Base-by-base conservation (phyloP, 495 filamentous ascomycete genomes). In the Thermothielavioides terrestris region DNA sequence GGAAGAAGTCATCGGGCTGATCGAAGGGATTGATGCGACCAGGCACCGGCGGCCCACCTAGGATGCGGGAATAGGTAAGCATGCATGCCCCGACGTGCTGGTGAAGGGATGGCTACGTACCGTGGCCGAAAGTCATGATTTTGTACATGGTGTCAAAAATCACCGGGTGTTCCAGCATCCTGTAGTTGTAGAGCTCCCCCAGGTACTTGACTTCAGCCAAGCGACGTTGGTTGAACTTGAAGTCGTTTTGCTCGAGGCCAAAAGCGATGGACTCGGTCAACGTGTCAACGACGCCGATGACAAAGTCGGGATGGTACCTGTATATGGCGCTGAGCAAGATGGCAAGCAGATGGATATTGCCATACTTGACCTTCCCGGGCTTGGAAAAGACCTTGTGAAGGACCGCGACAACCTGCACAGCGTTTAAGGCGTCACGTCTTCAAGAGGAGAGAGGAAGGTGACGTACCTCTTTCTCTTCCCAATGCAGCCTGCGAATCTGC, bases 131-230 rank as follows among this genome's bases (percentile, higher is more conserved):
- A 1, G 86, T 91, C 60, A 95, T 77, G 53, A 99, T 88, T 56
- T 86, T 86, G 66, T 95, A 99, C 66, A 99, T 75, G 1, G 85
- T 86, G 59, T 99, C 91, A 57, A 99, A 97, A 28, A 99, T 86
- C 11, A 97, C 85, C 0, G 87, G 86, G 18, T 94, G 92, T 62
- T 99, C 92, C 42, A 99, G 79, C 83, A 96, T 89, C 48, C 92
- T 84, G 68, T 97, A 99, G 57, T 94, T 95, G 73, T 99, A 99
- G 31, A 99, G 78, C 72, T 99, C 92, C 12, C 85, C 91, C 12
- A 99, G 75, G 60, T 96, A 99, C 59, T 96, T 97, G 58, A 95
- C 86, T 63, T 96, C 90, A 4, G 92, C 89, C 48, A 97, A 80
- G 23, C 92, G 86, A 51, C 92, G 85, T 67, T 99, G 92, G 63